Percentiles rank a stretch among this genome's conserved stretches.
Evolutionary conservation across 2,329 filamentous ascomycete genomes (phyloP).

Genomic region (Xylogone sp.): DNA sequence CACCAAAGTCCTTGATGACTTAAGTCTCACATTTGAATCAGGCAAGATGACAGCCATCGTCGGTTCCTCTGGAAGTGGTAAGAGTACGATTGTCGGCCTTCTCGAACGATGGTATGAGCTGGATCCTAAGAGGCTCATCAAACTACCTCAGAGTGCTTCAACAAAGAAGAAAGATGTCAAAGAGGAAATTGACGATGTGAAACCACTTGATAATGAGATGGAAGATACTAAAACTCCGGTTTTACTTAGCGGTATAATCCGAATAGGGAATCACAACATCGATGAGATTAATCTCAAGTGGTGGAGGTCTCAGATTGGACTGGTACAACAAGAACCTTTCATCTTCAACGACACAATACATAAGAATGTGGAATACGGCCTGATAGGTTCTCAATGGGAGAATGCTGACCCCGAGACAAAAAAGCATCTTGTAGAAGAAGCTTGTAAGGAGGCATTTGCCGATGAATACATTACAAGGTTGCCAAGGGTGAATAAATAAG

Average conservation of each 20-base stretch:
- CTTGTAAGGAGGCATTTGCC: slow-evolving; percentile 64
- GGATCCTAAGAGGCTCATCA: slow-evolving; percentile 45
- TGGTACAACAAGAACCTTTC: slow-evolving; percentile 67
- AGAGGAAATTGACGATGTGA: slow-evolving; percentile 30
- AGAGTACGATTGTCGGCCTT: slow-evolving; percentile 69
- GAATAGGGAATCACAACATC: slow-evolving; percentile 49
- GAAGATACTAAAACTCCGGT: slow-evolving; percentile 39
- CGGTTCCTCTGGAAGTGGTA: slow-evolving; percentile 68
- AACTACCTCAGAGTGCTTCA: slow-evolving; percentile 35
- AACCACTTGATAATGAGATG: slow-evolving; percentile 13
- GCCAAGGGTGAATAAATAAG: slow-evolving; percentile 41
- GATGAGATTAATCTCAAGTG: slow-evolving; percentile 59
- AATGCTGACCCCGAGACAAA: slow-evolving; percentile 52
- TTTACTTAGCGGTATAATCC: slow-evolving; percentile 48
- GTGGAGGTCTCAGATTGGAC: slow-evolving; percentile 55
- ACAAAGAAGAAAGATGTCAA: slow-evolving; percentile 35
- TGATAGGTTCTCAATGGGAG: slow-evolving; percentile 50
- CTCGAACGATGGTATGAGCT: slow-evolving; percentile 71
- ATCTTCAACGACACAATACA: slow-evolving; percentile 64
- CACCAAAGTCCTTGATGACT: slow-evolving; percentile 57
- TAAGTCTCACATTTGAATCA: slow-evolving; percentile 55
- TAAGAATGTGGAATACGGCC: slow-evolving; percentile 58
- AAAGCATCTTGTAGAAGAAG: slow-evolving; percentile 55
- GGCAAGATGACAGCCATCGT: slow-evolving; percentile 72
- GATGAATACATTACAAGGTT: slow-evolving; percentile 65